Percentiles rank a stretch among this genome's conserved stretches.
phyloP scores from a whole-genome alignment of 1,139 yeast genomes.

The Candida anutae region DNA sequence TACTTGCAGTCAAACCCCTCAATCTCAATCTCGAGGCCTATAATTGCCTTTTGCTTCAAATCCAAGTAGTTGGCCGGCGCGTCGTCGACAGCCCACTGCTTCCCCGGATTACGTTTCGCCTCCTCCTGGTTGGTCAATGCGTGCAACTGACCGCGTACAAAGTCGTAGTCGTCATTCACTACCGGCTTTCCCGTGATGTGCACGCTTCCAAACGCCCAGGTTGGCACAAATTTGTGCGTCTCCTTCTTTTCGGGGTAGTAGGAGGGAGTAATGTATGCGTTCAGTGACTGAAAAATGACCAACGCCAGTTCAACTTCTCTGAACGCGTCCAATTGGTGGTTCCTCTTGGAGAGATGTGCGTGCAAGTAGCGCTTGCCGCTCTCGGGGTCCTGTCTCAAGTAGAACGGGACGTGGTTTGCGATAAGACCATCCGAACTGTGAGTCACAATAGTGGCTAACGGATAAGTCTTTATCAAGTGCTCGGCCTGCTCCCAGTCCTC shows the following conservation, averaged over 20 bases:
- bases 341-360: constrained; percentile 52
- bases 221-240: constrained; percentile 61
- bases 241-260: constrained; percentile 53
- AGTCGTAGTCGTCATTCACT: constrained; percentile 39
- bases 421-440: constrained; percentile 26
- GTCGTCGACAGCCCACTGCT: constrained; percentile 50
- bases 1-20: constrained; percentile 45
- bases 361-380: constrained; percentile 35
- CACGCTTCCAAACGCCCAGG: constrained; percentile 64
- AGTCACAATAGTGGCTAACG: constrained; percentile 49
- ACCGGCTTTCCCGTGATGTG: constrained; percentile 51
- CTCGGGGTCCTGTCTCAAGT: constrained; percentile 24
- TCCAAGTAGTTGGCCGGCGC: constrained; percentile 48
- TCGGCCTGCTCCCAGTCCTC: constrained; percentile 33
- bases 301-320: constrained; percentile 33
- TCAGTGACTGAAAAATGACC: constrained; percentile 47
- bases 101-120: constrained; percentile 18
- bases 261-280: constrained; percentile 53
- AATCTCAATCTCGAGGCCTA: constrained; percentile 52
- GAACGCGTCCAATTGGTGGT: constrained; percentile 46
- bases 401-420: constrained; percentile 58
- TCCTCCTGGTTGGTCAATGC: constrained; percentile 45
- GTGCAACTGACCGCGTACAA: constrained; percentile 40
- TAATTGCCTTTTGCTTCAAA: constrained; percentile 44
- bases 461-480: constrained; percentile 36